phyloP scores from a whole-genome alignment of 1,284 basidiomycete species.

The Veloporphyrellus conicus region DNA sequence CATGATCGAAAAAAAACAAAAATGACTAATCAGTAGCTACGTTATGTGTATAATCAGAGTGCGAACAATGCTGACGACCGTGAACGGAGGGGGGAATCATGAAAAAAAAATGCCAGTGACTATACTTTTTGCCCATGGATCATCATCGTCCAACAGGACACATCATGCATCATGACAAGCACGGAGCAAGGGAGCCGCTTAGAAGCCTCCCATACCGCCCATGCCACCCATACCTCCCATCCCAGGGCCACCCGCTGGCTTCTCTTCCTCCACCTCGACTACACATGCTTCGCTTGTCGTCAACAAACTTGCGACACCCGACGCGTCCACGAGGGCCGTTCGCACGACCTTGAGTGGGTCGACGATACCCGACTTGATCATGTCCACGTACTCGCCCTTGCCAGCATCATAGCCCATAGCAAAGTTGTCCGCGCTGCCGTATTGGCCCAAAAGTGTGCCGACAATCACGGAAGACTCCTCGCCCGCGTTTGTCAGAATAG shows the following conservation, averaged over 20 bases:
- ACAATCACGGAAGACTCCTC: conserved; percentile 94
- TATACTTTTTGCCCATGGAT: conserved; percentile 11
- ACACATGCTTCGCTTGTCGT: conserved; percentile 93
- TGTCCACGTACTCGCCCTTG: conserved; percentile 90
- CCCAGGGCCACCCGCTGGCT: conserved; percentile 49
- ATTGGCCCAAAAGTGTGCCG: conserved; percentile 74
- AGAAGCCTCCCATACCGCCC: conserved; percentile 55
- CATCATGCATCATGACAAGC: neutral
- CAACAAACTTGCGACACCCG: conserved; percentile 83
- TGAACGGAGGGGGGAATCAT: conserved; percentile 11
- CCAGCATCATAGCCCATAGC: conserved; percentile 88
- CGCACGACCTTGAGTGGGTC: conserved; percentile 92
- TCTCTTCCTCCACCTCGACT: conserved; percentile 87
- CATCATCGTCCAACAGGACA: neutral
- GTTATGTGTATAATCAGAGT: conserved; percentile 3
- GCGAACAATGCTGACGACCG: conserved; percentile 11
- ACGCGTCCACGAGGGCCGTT: conserved; percentile 87
- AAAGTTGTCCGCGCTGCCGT: conserved; percentile 67
- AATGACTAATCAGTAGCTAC: conserved; percentile 14
- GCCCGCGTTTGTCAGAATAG: conserved; percentile 92
- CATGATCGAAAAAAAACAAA: neutral
- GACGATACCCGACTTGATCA: conserved; percentile 92
- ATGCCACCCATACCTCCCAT: conserved; percentile 66
- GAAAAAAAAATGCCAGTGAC: conserved; percentile 5
- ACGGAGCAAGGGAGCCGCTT: neutral